Evolutionary conservation across 2,329 filamentous ascomycete species (phyloP), one percentile per base, ranked within the genome.

Genomic region (Pseudodiploospora longispora): DNA sequence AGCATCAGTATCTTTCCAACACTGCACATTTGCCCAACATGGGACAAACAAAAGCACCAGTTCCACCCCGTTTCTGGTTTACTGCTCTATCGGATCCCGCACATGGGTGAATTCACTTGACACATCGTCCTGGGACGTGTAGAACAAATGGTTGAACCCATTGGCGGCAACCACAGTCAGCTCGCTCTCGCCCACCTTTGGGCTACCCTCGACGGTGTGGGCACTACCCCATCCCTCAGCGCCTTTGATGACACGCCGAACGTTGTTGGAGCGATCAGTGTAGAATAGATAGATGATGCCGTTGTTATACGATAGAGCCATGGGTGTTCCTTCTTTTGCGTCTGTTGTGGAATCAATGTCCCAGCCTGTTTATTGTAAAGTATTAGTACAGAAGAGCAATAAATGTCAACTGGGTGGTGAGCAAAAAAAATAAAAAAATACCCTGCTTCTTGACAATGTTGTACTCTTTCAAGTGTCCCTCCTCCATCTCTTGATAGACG

Each of bases 101-200:
- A 40, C 30, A 8, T 34, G 30, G 6, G 29, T 10, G 19, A 34
- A 34, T 3, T 19, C 19, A 9, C 30, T n/a, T 8, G n/a, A 8
- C 38, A 4, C 5, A 9, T 40, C 30, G n/a, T 38, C 36, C 10
- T 28, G 12, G 9, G 40, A 32, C 40, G 36, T 12, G 33, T 42
- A 42, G 33, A 42, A 42, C 8, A 42, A 5, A 12, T 42, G 31
- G 32, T 42, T 42, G 31, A 30, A 6, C 5, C 40, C 32, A n/a
- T 12, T 30, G 8, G 40, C 27, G 9, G 19, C 9, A 6, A 27
- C 12, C 6, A 42, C 40, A 6, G 33, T 30, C 10, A 42, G 8
- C 34, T 42, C 32, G 31, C 40, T 29, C 10, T 4, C 27, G 27
- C 34, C 40, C 6, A 36, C 33, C 1, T 7, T 7, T 4, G 30